Base-by-base conservation (phyloP, 768 basidiomycete species). In the Russula sp. region DNA sequence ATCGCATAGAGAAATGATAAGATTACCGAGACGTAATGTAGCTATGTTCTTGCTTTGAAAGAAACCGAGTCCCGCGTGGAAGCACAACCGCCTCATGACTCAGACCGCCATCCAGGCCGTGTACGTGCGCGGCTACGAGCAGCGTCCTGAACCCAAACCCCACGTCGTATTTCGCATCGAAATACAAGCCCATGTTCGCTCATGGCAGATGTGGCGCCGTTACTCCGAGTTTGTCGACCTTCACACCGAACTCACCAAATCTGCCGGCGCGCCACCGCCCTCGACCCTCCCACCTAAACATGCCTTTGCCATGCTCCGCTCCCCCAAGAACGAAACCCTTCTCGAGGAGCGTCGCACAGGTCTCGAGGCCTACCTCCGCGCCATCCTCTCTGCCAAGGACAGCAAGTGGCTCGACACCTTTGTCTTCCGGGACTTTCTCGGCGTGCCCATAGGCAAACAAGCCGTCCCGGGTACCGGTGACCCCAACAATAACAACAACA, bases 191-290 rank as follows among this genome's bases (percentile, higher is more conserved):
- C 86, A 91, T 59, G 90, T 94, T 34, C 87, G 91, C 64, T 88
- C 91, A 72, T 98, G 95, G 94, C 84, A 88, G 61, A 90, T 97
- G 81, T 91, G 89, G 85, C 80, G 89, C 62, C 89, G 96, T 55
- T 98, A 98, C 77, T 94, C 92, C 48, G 94, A 97, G 76, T 98
- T 98, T 76, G 86, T 83, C 71, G 86, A 91, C 69, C 84, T 98
- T 7, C 83, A 95, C 73, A 81, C 82, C 8, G 89, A 94, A 70
- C 84, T 97, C 69, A 81, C 82, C 32, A 87, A 88, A 71, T 82
- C 86, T n/a, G 83, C 83, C n/a, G 87, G 87, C 16, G 81, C 84
- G n/a, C 75, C 87, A 20, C 93, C 94, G 11, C 94, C 95, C 13
- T 80, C 75, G 18, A 64, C 79, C n/a, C 82, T 98, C 20, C 96